Evolutionary conservation across 495 filamentous ascomycete genomes (phyloP), one percentile per base, ranked within the genome.

Genomic region (Poronia punctata): DNA sequence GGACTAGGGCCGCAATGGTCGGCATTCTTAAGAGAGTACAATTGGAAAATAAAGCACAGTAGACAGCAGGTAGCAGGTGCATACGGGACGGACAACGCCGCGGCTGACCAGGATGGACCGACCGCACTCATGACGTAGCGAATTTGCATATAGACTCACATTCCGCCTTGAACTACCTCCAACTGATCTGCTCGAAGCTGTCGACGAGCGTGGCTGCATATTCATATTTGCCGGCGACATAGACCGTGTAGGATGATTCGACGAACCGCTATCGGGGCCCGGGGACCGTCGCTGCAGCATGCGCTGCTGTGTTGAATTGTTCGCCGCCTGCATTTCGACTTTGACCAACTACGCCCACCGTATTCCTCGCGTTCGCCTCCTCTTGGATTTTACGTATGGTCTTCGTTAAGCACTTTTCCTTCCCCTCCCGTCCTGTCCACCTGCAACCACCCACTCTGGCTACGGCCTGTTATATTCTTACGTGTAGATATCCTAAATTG

Each of bases 191-290:
- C 31, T 50, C 21, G 68, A 66, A 11, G 62, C 62, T 7, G 61
- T 60, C 4, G 70, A 71, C 5, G 60, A 64, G 7, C 72, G 64
- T 38, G 70, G 66, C 43, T 65, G 82, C 18, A 59, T 86, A 9
- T 81, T 85, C 44, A n/a, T n/a, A n/a, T n/a, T 45, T 7, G 79
- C 79, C 15, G 78, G 72, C 52, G 79, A 84, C 23, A 70, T 89
- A 2, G 84, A 82, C n/a, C 84, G 87, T 46, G 75, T 85, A 18
- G 84, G 86, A 9, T 65, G 52, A 45, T 48, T 66, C 20, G 68
- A 64, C 36, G 67, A 54, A 48, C 62, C 67, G 43, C 62, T 61
- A 18, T 74, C 70, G 18, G 61, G 63, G 25, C 60, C 67, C 14
- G 72, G 72, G 35, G 72, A 73, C 47, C 70, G 62, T 31, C 72